phyloP scores from a whole-genome alignment of 441 rosid genomes.

The Jatropha multifida region DNA sequence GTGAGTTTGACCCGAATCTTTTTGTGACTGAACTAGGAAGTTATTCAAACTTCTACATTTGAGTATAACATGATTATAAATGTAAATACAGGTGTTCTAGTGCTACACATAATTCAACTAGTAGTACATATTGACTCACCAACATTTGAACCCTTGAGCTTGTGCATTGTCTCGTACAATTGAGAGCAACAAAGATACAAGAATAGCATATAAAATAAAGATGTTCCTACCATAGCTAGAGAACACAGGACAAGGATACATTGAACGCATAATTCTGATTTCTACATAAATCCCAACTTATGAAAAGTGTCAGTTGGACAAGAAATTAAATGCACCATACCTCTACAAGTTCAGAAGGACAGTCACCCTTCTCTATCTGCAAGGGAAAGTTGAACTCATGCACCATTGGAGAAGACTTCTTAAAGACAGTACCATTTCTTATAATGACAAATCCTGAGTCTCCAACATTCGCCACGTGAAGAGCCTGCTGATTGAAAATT shows the following conservation, averaged over 20 bases:
- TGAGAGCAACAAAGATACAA: not conserved
- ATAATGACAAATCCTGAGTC: constrained; percentile 74
- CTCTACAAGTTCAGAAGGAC: constrained; percentile 52
- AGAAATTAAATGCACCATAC: constrained; percentile 33
- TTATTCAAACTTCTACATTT: too few relatives aligned
- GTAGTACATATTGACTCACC: too few relatives aligned
- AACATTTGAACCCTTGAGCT: not conserved
- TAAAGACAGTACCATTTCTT: constrained; percentile 49
- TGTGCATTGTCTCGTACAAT: not conserved
- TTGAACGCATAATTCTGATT: not conserved
- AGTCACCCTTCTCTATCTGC: constrained; percentile 49
- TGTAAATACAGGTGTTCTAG: too few relatives aligned
- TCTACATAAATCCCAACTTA: not conserved
- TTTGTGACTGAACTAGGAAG: too few relatives aligned
- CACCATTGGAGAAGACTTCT: constrained; percentile 61
- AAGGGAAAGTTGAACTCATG: constrained; percentile 73
- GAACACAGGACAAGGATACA: not conserved
- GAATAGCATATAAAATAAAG: not conserved
- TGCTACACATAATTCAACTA: too few relatives aligned
- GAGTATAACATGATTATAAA: too few relatives aligned
- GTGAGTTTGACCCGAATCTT: not conserved
- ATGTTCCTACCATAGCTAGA: not conserved
- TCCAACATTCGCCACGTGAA: constrained; percentile 69
- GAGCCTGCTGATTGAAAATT: constrained; percentile 40
- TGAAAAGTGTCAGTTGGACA: not conserved